phyloP scores from a whole-genome alignment of 2,329 filamentous ascomycete species.

The Monilinia fructigena region DNA sequence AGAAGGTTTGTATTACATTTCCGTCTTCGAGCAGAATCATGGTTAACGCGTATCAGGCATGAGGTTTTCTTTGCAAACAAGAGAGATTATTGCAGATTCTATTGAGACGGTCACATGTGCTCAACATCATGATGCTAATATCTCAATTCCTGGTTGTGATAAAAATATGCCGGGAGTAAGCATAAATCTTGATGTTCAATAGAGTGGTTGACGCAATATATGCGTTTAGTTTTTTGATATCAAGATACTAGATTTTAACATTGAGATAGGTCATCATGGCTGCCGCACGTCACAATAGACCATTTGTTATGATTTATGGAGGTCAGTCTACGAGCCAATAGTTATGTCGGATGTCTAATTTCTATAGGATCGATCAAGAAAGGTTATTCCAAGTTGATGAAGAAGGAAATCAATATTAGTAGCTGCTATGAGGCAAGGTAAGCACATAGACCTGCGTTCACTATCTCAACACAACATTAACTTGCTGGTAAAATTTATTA shows the following conservation, averaged over 20 bases:
- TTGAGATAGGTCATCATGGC: constrained; percentile 62
- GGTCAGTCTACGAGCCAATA: background rate
- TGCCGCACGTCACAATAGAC: constrained; percentile 85
- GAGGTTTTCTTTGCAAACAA: constrained; percentile 86
- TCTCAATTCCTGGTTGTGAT: constrained; percentile 90
- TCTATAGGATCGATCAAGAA: constrained; percentile 72
- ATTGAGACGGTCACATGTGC: constrained; percentile 92
- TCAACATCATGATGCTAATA: constrained; percentile 85
- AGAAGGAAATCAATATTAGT: constrained; percentile 80
- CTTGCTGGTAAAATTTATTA: background rate
- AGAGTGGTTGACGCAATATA: background rate
- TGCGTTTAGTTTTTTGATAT: background rate
- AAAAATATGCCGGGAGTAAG: constrained; percentile 87
- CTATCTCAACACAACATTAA: background rate
- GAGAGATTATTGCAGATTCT: constrained; percentile 90
- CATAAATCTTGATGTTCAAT: background rate
- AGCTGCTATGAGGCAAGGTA: constrained; percentile 44
- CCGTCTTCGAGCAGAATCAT: background rate
- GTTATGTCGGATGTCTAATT: background rate
- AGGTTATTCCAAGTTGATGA: constrained; percentile 75
- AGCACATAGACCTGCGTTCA: background rate
- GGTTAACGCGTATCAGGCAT: constrained; percentile 60
- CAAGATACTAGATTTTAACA: background rate
- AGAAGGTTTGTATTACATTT: constrained; percentile 58
- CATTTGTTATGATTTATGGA: constrained; percentile 93